phyloP scores from a whole-genome alignment of 208 protist species.

The Trypanosoma scelopori region DNA sequence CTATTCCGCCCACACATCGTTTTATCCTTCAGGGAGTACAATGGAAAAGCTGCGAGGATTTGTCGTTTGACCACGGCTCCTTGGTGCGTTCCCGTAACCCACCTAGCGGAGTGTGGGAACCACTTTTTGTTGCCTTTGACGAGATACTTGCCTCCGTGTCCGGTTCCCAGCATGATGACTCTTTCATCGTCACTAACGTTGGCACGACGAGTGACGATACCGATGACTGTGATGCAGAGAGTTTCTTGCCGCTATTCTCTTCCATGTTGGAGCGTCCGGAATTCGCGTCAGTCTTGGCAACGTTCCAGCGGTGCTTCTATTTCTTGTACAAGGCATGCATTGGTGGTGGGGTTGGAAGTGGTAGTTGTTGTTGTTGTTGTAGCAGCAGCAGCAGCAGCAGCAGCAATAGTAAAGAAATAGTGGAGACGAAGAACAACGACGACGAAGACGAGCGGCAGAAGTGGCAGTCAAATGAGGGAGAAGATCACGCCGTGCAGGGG shows the following conservation, averaged over 20 bases:
- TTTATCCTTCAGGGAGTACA: constrained; percentile 42
- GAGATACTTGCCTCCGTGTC: constrained; percentile 21
- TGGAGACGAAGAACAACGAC: background rate
- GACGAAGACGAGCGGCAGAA: background rate
- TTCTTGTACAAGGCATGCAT: constrained; percentile 55
- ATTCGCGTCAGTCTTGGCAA: constrained; percentile 36
- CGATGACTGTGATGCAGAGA: constrained; percentile 1
- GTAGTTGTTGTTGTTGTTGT: background rate
- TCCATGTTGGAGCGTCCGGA: constrained; percentile 31
- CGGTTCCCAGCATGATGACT: background rate
- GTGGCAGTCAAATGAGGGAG: background rate
- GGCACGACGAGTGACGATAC: background rate
- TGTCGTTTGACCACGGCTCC: constrained; percentile 42
- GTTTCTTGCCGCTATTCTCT: constrained; percentile 13
- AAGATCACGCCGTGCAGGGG: background rate
- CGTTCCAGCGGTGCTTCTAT: constrained; percentile 57
- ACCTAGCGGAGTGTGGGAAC: constrained; percentile 69
- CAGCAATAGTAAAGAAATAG: background rate
- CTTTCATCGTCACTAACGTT: background rate
- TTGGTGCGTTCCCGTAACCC: constrained; percentile 37
- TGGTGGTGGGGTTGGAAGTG: background rate
- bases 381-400: background rate
- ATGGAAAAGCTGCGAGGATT: constrained; percentile 30
- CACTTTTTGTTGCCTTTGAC: constrained; percentile 55
- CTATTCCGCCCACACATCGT: constrained; percentile 26